Conservation (phyloP, 2,329 filamentous ascomycete genomes). For the Exserohilum rostratum region DNA sequence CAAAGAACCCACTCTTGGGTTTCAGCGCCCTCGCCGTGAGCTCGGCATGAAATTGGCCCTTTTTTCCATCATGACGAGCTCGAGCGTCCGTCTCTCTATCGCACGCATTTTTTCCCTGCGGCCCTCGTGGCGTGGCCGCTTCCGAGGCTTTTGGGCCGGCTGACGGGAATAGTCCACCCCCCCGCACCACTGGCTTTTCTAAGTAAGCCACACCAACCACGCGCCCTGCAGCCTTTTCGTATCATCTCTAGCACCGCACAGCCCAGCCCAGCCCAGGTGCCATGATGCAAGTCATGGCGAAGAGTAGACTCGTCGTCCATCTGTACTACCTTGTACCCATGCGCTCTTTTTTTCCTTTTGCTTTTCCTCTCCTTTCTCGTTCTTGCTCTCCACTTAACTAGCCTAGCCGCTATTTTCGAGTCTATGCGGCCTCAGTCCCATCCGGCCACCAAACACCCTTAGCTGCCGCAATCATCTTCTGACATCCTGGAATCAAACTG, state of each 20-base stretch:
- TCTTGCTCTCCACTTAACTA: no score
- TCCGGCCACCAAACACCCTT: slow-evolving; percentile 9
- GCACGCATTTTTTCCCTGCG: no score
- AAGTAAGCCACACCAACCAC: no score
- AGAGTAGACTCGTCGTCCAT: no score
- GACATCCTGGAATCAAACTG: slow-evolving; percentile 26
- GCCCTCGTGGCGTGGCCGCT: no score
- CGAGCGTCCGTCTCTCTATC: slow-evolving; percentile 6
- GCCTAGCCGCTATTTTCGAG: slow-evolving; percentile 16
- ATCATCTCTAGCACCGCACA: not conserved
- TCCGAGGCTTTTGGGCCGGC: slow-evolving; percentile 1
- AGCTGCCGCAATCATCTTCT: slow-evolving; percentile 26
- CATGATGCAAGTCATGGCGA: no score
- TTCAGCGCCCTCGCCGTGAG: slow-evolving; percentile 14
- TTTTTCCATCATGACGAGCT: no score
- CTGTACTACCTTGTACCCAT: not conserved
- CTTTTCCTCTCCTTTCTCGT: slow-evolving; percentile 8
- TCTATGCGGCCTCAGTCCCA: slow-evolving; percentile 10
- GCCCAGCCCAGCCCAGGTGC: no score
- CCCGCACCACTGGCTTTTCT: slow-evolving; percentile 10
- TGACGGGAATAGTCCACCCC: not conserved
- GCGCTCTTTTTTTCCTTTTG: no score
- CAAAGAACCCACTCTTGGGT: slow-evolving; percentile 19
- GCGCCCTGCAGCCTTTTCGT: slow-evolving; percentile 2
- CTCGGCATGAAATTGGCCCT: slow-evolving; percentile 7